Base-by-base conservation (phyloP, 2,329 filamentous ascomycete genomes). In the Aureobasidium sp. region DNA sequence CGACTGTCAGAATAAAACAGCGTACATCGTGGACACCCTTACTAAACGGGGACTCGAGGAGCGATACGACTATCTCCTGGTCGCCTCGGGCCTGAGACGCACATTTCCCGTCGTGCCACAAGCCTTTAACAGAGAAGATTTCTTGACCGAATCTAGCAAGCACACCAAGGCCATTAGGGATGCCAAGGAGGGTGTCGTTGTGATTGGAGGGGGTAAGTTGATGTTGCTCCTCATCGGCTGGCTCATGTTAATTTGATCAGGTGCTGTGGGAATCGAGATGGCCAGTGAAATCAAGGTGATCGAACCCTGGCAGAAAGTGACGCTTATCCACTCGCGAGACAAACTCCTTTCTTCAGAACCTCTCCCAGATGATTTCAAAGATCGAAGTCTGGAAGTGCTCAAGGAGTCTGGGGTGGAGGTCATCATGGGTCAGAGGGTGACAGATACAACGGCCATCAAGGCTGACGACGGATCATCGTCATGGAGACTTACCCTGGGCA, bases 181-280 rank as follows among this genome's bases (percentile, higher is more conserved):
- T 25, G 79, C 80, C 1, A 69, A 66, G 4, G 71, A 80, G 17
- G 81, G 79, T 0, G 79, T 90, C 1, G 78, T 87, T 0, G 75
- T 91, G 19, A 81, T 91, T n/a, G 86, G 87, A 16, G 87, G 87
- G 58, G 81, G 77, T 77, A 54, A 41, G 50, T 27, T 39, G 22
- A n/a, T 29, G 12, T 11, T 37, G 32, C 12, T 29, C 8, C 14
- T 14, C n/a, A 16, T 21, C 6, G 14, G 3, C 35, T 16, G 16
- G n/a, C 10, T 19, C 2, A 19, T n/a, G 34, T 38, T 40, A 27
- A 53, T 30, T 11, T 29, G 32, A 25, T 19, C 12, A 79, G 77
- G 85, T 45, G 88, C 87, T 6, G 87, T 90, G 1, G 88, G 88
- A 7, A 83, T 90, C 52, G 87, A 91, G 66, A 89, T 91, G 77